Conservation (phyloP, 129 eudicot genomes). For the Lactuca sativa region DNA sequence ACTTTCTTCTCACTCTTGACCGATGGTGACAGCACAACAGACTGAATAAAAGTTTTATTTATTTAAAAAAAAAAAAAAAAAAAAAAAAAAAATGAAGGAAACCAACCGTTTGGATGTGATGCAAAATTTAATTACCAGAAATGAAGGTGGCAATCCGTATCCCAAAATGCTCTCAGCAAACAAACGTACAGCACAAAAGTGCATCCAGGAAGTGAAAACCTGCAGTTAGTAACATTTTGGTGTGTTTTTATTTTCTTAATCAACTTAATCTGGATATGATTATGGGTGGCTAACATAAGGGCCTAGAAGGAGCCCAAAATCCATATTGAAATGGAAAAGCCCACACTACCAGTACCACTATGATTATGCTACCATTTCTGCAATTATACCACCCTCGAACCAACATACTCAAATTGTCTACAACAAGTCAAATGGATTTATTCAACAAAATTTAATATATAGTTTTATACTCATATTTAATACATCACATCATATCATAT, state of each 20-base stretch:
- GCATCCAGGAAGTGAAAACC: constrained; percentile 99
- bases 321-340: no score
- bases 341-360: no score
- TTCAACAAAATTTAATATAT: no score
- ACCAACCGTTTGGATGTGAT: constrained; percentile 2
- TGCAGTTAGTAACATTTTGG: constrained; percentile 29
- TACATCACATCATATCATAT: no score
- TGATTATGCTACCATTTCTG: no score
- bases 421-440: no score
- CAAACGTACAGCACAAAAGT: constrained; percentile 87
- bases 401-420: not conserved
- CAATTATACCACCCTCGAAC: no score
- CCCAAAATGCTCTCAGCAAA: constrained; percentile 89
- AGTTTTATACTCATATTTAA: no score
- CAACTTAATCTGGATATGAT: not conserved
- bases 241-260: no score
- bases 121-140: constrained; percentile 54
- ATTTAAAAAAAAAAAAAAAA: no score
- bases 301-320: no score
- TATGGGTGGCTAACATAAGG: no score
- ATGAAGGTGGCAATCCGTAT: constrained; percentile 88
- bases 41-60: constrained; percentile 38
- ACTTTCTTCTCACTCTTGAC: constrained; percentile 94
- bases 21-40: constrained; percentile 79
- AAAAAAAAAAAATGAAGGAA: not conserved